Base-by-base conservation (phyloP, 768 basidiomycete genomes). In the Boletus barrowsii region DNA sequence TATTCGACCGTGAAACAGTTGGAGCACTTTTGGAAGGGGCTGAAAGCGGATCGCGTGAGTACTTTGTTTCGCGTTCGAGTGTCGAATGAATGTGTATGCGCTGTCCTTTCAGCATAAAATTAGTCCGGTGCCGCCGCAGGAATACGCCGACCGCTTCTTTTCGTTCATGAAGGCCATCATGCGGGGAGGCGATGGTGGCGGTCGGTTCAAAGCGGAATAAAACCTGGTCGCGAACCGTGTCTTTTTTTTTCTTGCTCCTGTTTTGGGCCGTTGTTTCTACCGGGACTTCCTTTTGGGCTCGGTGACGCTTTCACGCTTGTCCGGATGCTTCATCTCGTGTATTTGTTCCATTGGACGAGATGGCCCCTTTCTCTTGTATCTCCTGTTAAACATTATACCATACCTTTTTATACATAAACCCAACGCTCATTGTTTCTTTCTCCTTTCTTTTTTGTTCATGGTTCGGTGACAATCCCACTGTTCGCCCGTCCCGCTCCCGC, bases 1-100 rank as follows among this genome's bases (percentile, higher is more conserved):
- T 99, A 92, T 69, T 82, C 78, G 18, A 60, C 69, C 18, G 61
- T 80, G 56, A 99, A 99, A 79, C 84, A 83, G 68, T 51, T 87
- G 18, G 97, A 99, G 71, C 87, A 91, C 70, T 76, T 92, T 53
- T 98, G 93, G 91, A 96, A 97, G 74, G 91, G 93, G 26, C 70
- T 97, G 62, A 80, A 79, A 11, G 87, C 88, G 33, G 94, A 97
- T 76, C 74, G 88, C 62, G 95, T 97, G 62, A 68, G 93, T 83
- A 11, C 9, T 24, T 41, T 5, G 1, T n/a, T 35, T 10, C 32
- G 18, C 18, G 10, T 29, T 10, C 2, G 26, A 17, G 4, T 52
- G 58, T 49, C 24, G n/a, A 42, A 33, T 61, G 40, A 58, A 62
- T 43, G 15, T 39, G 43, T 36, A 43, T 30, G 30, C 24, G 18